A percentile compares a stretch with the other conserved stretches of the same genome.
phyloP scores from a whole-genome alignment of 2,329 filamentous ascomycete species.

The Colletotrichum lini region DNA sequence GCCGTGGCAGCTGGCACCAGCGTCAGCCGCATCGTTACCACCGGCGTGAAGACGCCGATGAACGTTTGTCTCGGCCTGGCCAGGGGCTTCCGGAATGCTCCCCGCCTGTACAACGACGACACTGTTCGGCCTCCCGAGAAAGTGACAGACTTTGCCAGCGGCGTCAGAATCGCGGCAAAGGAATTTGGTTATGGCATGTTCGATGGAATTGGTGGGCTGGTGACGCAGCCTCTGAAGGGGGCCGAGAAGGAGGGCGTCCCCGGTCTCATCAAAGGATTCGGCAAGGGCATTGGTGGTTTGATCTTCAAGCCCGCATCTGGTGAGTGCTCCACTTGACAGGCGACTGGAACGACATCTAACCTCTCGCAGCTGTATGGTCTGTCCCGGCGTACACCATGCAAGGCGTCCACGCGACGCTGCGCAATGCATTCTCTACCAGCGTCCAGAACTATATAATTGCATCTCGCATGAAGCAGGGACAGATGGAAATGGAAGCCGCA shows the following conservation, averaged over 20 bases:
- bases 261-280: slow-evolving; percentile 84
- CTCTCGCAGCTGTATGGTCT: slow-evolving; percentile 70
- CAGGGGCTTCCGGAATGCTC: slow-evolving; percentile 90
- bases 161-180: slow-evolving; percentile 82
- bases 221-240: slow-evolving; percentile 81
- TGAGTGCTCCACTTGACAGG: slow-evolving; percentile 54
- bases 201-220: slow-evolving; percentile 84
- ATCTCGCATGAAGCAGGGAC: slow-evolving; percentile 82
- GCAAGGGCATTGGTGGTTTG: slow-evolving; percentile 86
- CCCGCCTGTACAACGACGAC: slow-evolving; percentile 87
- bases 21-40: slow-evolving; percentile 79
- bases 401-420: slow-evolving; percentile 83
- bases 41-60: slow-evolving; percentile 85
- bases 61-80: slow-evolving; percentile 87
- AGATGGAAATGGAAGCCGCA: slow-evolving; percentile 72
- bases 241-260: slow-evolving; percentile 61
- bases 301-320: slow-evolving; percentile 87
- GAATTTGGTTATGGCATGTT: slow-evolving; percentile 84
- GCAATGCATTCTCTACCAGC: slow-evolving; percentile 78
- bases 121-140: slow-evolving; percentile 84
- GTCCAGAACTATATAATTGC: slow-evolving; percentile 86
- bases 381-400: slow-evolving; percentile 87
- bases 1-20: slow-evolving; percentile 77
- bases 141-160: slow-evolving; percentile 83
- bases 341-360: slow-evolving; percentile 10